Evolutionary conservation across 1,139 yeast genomes (phyloP), one percentile per base, ranked within the genome.

Genomic region (Yarrowia galli): DNA sequence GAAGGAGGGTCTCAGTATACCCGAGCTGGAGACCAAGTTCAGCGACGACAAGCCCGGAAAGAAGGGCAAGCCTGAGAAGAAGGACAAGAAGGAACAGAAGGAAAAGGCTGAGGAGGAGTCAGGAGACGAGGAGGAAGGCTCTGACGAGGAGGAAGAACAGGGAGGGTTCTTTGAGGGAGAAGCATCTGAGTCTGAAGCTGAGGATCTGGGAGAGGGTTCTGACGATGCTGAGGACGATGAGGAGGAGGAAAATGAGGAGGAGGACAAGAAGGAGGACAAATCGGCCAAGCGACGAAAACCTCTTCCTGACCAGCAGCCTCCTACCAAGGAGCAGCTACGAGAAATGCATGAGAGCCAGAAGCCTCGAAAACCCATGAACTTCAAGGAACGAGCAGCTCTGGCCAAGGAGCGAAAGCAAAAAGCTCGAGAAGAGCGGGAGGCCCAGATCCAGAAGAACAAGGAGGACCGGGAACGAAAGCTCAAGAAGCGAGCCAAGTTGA

Each of bases 401-500:
- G 72, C 77, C 4, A 79, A 77, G 68, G 78, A 78, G 68, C 79
- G 79, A 67, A 69, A 56, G 22, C 71, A 69, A n/a, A 72, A 72
- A 38, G 64, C 64, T 43, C 69, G 70, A 51, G 70, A 67, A 36
- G 67, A 63, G 15, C 25, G 56, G 22, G 67, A 45, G 45, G 45
- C 63, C 16, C 61, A 9, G 56, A 45, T 67, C n/a, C 78, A 72
- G 70, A 70, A 72, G 43, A 72, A 72, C 36, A 71, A 72, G 25
- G 74, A 68, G 70, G 73, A 71, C 43, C 69, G 72, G 51, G 71
- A 71, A 32, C 67, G 69, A 32, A 70, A 70, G 49, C 68, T 65
- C 23, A 69, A 68, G 28, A 78, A 78, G 61, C 75, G 90, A 45
- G 85, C 82, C 69, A 77, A 78, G 65, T 84, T 84, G 73, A 84